These are phyloP conservation scores for Tritrichomonas musculus DNA, from an alignment of 208 protist genomes.

Conservation along the genomic window DNA sequence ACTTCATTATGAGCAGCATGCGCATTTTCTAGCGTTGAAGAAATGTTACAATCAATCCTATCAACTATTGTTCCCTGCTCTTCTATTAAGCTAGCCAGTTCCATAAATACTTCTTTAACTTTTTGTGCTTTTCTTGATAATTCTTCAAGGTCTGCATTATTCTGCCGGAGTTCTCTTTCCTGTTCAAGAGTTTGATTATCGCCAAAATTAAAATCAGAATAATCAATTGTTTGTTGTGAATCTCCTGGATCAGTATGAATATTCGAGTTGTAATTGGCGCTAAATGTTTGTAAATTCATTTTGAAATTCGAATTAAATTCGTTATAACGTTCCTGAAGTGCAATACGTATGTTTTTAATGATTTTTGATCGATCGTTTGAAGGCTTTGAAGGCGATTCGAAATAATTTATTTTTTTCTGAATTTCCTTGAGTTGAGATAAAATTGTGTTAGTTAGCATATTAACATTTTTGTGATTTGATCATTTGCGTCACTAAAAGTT, in stretches of 20 bases:
- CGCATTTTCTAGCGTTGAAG: neutral
- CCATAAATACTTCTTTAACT: neutral
- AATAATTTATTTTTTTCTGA: neutral
- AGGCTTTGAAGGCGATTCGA: neutral
- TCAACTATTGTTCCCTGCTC: neutral
- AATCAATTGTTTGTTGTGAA: neutral
- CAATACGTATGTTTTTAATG: no score
- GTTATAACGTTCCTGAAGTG: no score
- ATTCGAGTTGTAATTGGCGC: no score
- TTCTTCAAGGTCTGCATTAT: neutral
- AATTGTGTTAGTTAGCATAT: neutral
- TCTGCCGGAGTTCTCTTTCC: neutral
- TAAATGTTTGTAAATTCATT: no score
- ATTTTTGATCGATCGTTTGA: no score
- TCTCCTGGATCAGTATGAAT: neutral
- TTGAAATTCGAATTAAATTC: no score
- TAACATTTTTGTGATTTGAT: neutral
- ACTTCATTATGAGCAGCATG: neutral
- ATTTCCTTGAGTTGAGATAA: neutral
- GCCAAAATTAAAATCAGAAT: neutral
- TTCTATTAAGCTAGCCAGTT: neutral
- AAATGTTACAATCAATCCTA: slow-evolving; percentile 13
- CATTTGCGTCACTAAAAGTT: neutral
- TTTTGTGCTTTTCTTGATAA: neutral
- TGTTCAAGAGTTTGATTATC: neutral